Conservation (phyloP, 345 rosid species). For the Populus nigra region DNA sequence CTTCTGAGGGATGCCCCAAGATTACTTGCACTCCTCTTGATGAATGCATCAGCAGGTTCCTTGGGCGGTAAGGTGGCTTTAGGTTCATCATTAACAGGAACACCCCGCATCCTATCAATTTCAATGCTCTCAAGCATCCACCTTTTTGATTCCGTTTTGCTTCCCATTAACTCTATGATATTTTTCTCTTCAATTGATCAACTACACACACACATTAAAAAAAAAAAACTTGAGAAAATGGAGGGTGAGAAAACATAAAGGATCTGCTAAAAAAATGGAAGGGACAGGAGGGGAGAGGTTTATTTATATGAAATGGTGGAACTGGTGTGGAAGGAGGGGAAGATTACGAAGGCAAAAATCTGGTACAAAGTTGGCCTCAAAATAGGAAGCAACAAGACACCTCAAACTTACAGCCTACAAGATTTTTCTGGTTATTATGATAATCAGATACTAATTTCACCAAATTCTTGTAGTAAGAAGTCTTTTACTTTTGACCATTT, state of each 20-base stretch:
- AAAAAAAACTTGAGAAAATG: too few species aligned
- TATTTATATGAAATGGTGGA: neutral
- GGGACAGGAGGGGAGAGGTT: neutral
- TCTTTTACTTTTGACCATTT: too few species aligned
- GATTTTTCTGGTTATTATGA: too few species aligned
- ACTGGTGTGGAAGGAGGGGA: neutral
- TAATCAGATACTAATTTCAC: too few species aligned
- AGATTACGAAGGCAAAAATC: neutral
- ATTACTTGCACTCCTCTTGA: constrained; percentile 4
- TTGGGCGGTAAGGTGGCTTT: neutral
- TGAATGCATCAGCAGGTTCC: neutral
- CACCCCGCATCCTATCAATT: constrained; percentile 49
- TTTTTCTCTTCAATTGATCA: neutral
- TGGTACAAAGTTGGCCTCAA: neutral
- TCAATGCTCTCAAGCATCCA: constrained; percentile 67
- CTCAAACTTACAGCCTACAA: neutral
- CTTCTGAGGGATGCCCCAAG: constrained; percentile 20
- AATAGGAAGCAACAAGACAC: neutral
- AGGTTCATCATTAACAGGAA: constrained; percentile 26
- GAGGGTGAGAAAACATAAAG: neutral
- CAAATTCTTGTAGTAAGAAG: too few species aligned
- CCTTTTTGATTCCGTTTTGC: constrained; percentile 33
- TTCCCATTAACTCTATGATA: neutral
- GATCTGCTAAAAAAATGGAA: neutral
- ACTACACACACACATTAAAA: too few species aligned